Conservation (phyloP, 2,329 filamentous ascomycete genomes). For the Aureobasidium namibiae region DNA sequence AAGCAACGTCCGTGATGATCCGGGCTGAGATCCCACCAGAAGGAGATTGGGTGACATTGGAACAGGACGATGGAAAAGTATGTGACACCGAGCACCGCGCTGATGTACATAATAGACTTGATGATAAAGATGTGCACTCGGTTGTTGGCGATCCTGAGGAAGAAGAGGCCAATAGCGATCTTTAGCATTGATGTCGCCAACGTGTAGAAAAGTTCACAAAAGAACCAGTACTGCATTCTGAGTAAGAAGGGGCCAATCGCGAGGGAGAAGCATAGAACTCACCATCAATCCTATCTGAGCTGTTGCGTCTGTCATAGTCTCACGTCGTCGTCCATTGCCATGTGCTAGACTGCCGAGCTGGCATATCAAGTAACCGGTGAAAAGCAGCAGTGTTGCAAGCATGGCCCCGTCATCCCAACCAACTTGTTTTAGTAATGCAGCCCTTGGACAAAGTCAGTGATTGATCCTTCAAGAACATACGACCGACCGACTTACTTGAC, state of each 20-base stretch:
- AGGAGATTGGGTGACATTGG: constrained; percentile 46
- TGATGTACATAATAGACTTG: constrained; percentile 36
- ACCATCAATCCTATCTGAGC: constrained; percentile 17
- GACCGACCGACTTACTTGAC: constrained; percentile 12
- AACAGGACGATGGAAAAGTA: constrained; percentile 46
- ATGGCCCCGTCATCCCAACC: constrained; percentile 36
- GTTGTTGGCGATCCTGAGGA: constrained; percentile 43
- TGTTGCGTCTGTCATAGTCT: constrained; percentile 25
- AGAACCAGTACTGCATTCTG: constrained; percentile 41
- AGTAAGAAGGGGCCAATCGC: background rate
- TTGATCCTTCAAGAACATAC: background rate
- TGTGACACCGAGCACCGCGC: constrained; percentile 36
- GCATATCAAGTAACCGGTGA: constrained; percentile 32
- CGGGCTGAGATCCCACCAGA: constrained; percentile 42
- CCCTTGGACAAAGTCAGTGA: constrained; percentile 14
- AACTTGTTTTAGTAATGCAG: constrained; percentile 29
- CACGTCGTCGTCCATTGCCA: constrained; percentile 32
- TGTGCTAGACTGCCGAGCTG: constrained; percentile 32
- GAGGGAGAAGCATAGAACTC: background rate
- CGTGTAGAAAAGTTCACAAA: constrained; percentile 48
- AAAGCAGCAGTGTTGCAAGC: constrained; percentile 30
- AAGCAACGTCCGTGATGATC: constrained; percentile 31
- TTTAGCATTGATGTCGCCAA: constrained; percentile 41
- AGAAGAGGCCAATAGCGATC: constrained; percentile 45
- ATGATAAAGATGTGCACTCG: constrained; percentile 39